A percentile compares a stretch with the other conserved stretches of the same genome.
phyloP scores from a whole-genome alignment of 225 moss, liverwort and hornwort species.

The Thuidium tamariscinum region DNA sequence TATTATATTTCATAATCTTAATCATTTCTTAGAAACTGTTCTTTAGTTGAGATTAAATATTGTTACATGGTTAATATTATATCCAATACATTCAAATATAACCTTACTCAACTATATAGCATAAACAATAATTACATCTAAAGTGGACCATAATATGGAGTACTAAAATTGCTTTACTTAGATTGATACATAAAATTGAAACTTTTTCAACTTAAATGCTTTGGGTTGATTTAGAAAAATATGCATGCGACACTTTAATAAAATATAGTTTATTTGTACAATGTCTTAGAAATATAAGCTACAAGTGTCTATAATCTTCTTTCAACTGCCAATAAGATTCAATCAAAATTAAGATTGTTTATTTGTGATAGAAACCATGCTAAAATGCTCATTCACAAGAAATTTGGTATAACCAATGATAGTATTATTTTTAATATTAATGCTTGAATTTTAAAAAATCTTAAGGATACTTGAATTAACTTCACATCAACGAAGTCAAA shows the following conservation, averaged over 20 bases:
- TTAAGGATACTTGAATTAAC: neutral
- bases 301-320: neutral
- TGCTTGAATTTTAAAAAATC: neutral
- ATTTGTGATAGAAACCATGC: neutral
- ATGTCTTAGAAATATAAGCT: neutral
- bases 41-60: neutral
- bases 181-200: neutral
- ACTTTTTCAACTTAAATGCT: neutral
- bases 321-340: neutral
- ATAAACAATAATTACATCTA: accelerated
- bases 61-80: neutral
- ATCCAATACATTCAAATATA: neutral
- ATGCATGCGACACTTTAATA: accelerated
- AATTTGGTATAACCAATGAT: neutral
- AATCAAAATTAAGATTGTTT: neutral
- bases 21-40: neutral
- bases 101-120: neutral
- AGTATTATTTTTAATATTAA: neutral
- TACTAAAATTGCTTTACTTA: accelerated
- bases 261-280: neutral
- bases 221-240: neutral
- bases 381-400: neutral
- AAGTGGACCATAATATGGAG: neutral
- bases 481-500: neutral
- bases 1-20: neutral